Conservation (phyloP, 2,329 filamentous ascomycete species). For the Colletotrichum sp. region DNA sequence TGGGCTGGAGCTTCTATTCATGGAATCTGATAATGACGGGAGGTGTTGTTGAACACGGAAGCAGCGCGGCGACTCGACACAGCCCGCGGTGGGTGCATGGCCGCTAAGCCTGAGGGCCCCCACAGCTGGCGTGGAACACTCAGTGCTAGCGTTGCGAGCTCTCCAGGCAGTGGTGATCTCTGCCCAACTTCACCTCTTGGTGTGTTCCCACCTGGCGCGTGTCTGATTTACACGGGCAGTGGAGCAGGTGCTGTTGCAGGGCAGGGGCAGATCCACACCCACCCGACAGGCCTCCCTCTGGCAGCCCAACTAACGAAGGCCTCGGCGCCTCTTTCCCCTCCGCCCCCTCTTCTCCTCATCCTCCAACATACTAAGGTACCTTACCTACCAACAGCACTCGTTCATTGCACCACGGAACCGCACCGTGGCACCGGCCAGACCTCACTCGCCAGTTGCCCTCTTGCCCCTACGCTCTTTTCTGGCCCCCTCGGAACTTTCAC, state of each 20-base stretch:
- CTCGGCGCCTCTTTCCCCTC: background rate
- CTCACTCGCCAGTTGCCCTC: background rate
- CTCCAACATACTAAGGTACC: background rate
- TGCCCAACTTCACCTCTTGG: background rate
- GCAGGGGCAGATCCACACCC: constrained; percentile 5
- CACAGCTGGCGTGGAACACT: background rate
- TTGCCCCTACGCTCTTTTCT: background rate
- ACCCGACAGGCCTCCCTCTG: background rate
- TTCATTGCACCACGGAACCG: background rate
- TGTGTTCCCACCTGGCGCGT: background rate
- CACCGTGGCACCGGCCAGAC: background rate
- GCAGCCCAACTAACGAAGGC: background rate
- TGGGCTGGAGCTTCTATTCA: background rate
- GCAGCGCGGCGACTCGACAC: background rate
- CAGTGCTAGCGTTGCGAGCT: background rate
- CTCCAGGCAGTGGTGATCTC: background rate
- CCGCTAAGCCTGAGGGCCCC: background rate
- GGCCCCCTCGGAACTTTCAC: background rate
- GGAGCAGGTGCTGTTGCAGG: background rate
- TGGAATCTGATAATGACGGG: background rate
- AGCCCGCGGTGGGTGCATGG: background rate
- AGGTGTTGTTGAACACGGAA: background rate
- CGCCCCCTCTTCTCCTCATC: background rate
- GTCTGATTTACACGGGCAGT: background rate
- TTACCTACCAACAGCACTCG: background rate